These are phyloP conservation scores for Termitomyces sp. DNA, from an alignment of 768 basidiomycete species.

Conservation along the genomic window DNA sequence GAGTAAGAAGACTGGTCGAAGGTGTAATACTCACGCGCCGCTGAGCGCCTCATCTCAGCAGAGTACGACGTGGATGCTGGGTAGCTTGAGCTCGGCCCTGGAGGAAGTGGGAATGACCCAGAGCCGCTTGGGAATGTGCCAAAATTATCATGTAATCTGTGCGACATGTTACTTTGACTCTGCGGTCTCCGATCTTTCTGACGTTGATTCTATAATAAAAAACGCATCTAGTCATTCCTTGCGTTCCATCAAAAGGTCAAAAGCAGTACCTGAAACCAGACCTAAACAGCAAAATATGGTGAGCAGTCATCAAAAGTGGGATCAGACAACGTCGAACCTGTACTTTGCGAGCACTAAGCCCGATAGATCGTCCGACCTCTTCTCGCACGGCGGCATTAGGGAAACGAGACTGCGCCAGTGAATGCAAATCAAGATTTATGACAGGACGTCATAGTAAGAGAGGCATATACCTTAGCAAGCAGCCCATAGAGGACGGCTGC, in stretches of 20 bases:
- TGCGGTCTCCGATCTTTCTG: conserved; percentile 81
- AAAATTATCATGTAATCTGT: conserved; percentile 53
- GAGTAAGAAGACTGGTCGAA: conserved; percentile 24
- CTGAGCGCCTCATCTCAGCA: not conserved
- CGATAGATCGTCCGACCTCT: conserved; percentile 81
- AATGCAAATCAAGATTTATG: conserved; percentile 7
- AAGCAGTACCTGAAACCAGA: conserved; percentile 76
- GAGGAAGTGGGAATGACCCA: conserved; percentile 11
- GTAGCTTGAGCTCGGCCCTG: conserved; percentile 10
- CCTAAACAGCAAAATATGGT: conserved; percentile 38
- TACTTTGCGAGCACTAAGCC: conserved; percentile 85
- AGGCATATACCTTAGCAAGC: conserved; percentile 66
- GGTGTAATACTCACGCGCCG: conserved; percentile 17
- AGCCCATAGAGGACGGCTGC: conserved; percentile 83
- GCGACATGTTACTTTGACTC: conserved; percentile 47
- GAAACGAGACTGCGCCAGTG: conserved; percentile 64
- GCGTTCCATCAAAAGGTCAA: conserved; percentile 1
- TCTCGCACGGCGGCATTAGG: conserved; percentile 85
- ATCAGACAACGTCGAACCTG: conserved; percentile 49
- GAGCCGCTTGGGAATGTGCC: conserved; percentile 51
- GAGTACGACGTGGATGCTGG: not conserved
- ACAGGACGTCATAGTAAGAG: not conserved
- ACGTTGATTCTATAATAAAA: conserved; percentile 63
- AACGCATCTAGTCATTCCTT: conserved; percentile 14
- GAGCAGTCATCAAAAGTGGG: conserved; percentile 6